Percentiles rank a stretch among this genome's conserved stretches.
phyloP scores from a whole-genome alignment of 495 filamentous ascomycete genomes.

The Saxophila tyrrhenica region DNA sequence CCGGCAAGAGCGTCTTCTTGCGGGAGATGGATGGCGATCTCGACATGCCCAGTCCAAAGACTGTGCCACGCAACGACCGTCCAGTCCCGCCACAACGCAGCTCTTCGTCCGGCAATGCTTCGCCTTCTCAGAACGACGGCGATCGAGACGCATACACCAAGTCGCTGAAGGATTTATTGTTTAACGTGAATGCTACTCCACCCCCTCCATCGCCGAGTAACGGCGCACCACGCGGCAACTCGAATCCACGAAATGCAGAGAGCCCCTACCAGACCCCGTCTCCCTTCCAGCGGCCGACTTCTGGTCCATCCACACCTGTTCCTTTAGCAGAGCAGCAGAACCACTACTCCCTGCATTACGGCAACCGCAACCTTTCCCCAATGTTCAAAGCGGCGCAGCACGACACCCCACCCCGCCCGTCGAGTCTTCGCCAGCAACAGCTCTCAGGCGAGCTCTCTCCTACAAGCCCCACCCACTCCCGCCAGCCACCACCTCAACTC shows the following conservation, averaged over 20 bases:
- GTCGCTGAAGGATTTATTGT: conserved; percentile 20
- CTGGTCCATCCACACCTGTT: conserved; percentile 24
- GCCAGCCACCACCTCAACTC: background rate
- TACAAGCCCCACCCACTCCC: background rate
- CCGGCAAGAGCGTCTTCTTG: conserved; percentile 47
- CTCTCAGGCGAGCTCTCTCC: background rate
- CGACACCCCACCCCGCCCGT: conserved; percentile 11
- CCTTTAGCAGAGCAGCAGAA: conserved; percentile 5
- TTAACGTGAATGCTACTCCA: conserved; percentile 10
- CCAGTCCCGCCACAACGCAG: background rate
- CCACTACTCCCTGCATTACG: conserved; percentile 25
- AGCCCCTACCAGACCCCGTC: conserved; percentile 16
- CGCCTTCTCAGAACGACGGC: background rate
- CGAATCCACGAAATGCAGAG: conserved; percentile 5
- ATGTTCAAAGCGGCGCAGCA: conserved; percentile 27
- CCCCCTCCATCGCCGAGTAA: background rate
- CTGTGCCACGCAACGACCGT: conserved; percentile 3
- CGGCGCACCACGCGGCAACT: background rate
- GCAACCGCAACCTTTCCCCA: conserved; percentile 31
- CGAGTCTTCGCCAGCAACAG: conserved; percentile 16
- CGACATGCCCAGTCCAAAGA: conserved; percentile 10
- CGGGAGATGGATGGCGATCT: conserved; percentile 51
- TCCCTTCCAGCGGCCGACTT: conserved; percentile 17
- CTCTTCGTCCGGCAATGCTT: background rate
- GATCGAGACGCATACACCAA: conserved; percentile 11